A percentile compares a stretch with the other conserved stretches of the same genome.
Evolutionary conservation across 345 rosid species (phyloP).

Genomic region (Populus alba): DNA sequence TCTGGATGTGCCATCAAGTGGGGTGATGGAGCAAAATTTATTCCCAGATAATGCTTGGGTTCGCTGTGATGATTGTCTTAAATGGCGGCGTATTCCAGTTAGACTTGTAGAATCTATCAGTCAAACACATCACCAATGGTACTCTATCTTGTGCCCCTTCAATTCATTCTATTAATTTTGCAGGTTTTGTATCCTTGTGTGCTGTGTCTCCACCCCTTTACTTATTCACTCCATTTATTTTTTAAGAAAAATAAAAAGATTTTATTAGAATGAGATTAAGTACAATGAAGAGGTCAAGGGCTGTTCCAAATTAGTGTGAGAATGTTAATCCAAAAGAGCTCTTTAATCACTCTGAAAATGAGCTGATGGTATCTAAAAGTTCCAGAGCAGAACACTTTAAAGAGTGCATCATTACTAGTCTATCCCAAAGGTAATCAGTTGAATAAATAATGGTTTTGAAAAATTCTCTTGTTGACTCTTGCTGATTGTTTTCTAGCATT

Average conservation of each 20-base stretch:
- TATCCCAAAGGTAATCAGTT: not conserved
- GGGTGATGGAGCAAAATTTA: conserved; percentile 35
- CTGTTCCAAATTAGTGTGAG: not conserved
- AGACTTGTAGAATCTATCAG: conserved; percentile 61
- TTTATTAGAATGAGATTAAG: not conserved
- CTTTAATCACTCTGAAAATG: not conserved
- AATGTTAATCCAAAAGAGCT: not conserved
- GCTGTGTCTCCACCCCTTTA: not conserved
- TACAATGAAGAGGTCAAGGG: not conserved
- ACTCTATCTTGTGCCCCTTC: conserved; percentile 22
- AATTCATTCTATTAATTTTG: not conserved
- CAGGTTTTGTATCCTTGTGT: not conserved
- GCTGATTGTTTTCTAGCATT: not conserved
- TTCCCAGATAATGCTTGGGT: conserved; percentile 81
- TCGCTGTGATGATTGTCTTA: conserved; percentile 83
- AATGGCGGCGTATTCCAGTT: conserved; percentile 93
- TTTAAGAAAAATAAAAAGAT: not conserved
- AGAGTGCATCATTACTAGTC: not conserved
- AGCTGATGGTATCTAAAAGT: not conserved
- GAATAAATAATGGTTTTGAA: not conserved
- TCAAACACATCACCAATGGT: conserved; percentile 74
- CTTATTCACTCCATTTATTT: not conserved
- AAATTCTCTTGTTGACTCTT: not conserved
- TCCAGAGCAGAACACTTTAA: not conserved
- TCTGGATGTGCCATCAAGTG: conserved; percentile 36